phyloP scores from a whole-genome alignment of 208 protist species.

The Trypanosoma lewisi region DNA sequence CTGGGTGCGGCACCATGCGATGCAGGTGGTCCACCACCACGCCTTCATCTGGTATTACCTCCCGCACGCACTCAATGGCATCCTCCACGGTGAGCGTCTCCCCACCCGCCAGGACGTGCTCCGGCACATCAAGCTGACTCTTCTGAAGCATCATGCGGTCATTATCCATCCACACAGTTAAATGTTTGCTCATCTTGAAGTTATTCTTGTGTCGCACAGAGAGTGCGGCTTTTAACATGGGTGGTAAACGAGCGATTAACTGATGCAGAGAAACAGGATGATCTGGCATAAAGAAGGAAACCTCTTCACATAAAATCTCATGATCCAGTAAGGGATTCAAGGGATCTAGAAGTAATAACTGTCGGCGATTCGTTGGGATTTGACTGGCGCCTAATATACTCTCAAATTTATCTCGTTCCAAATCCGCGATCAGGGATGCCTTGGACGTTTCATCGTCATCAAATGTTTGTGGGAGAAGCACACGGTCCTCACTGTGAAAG shows the following conservation, averaged over 20 bases:
- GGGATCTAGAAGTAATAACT: slow-evolving; percentile 81
- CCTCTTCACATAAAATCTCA: slow-evolving; percentile 68
- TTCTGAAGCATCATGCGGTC: slow-evolving; percentile 51
- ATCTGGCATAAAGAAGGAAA: slow-evolving; percentile 59
- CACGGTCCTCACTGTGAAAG: slow-evolving; percentile 68
- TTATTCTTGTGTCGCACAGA: slow-evolving; percentile 35
- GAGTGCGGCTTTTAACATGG: slow-evolving; percentile 64
- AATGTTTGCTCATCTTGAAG: slow-evolving; percentile 35
- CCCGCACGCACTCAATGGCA: slow-evolving; percentile 62
- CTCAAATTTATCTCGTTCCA: slow-evolving; percentile 38
- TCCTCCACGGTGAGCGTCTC: slow-evolving; percentile 51
- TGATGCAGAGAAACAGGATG: slow-evolving; percentile 32
- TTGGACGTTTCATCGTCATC: slow-evolving; percentile 46
- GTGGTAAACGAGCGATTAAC: slow-evolving; percentile 49
- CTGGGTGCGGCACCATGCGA: slow-evolving; percentile 42
- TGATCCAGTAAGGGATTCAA: slow-evolving; percentile 70
- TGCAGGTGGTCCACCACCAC: slow-evolving; percentile 45
- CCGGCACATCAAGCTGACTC: slow-evolving; percentile 24
- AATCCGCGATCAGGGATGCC: slow-evolving; percentile 52
- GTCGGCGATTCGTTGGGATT: slow-evolving; percentile 57
- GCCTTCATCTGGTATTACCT: slow-evolving; percentile 57
- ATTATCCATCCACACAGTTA: slow-evolving; percentile 36
- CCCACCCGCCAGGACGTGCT: slow-evolving; percentile 13
- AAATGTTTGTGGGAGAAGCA: slow-evolving; percentile 62
- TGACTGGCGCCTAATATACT: slow-evolving; percentile 45